Conservation (phyloP, 2,329 filamentous ascomycete genomes). For the Cladosporium sp. region DNA sequence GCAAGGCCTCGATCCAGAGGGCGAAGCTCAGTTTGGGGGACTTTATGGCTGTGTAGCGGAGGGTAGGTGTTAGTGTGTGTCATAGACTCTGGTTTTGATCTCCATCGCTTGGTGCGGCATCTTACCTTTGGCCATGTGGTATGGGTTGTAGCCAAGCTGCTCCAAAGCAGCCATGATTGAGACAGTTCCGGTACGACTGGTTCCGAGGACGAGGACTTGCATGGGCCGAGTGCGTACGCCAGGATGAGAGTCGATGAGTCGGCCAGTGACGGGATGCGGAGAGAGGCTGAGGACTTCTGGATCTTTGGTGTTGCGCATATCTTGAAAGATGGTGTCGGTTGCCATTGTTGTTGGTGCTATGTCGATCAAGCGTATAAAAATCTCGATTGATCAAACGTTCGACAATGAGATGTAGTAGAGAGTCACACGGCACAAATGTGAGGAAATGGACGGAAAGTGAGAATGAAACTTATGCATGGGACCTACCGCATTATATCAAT, state of each 20-base stretch:
- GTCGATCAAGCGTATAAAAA: background rate
- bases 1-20: constrained; percentile 25
- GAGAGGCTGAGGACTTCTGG: constrained; percentile 20
- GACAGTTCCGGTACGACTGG: constrained; percentile 30
- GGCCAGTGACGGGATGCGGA: constrained; percentile 22
- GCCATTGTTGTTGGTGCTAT: background rate
- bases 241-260: constrained; percentile 19
- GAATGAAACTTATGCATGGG: background rate
- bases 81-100: background rate
- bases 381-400: no score
- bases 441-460: background rate
- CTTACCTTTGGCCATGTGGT: constrained; percentile 26
- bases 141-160: constrained; percentile 25
- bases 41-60: constrained; percentile 15
- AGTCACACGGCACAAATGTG: background rate
- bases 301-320: constrained; percentile 19
- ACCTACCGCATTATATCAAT: background rate
- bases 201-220: constrained; percentile 27
- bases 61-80: background rate
- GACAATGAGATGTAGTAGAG: no score
- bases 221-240: constrained; percentile 25
- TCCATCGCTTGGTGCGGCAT: background rate
- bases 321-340: background rate
- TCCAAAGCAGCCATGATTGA: constrained; percentile 25
- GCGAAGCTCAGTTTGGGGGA: constrained; percentile 22